Conservation (phyloP, 2,329 filamentous ascomycete genomes). For the Mycosphaerella arachidis region DNA sequence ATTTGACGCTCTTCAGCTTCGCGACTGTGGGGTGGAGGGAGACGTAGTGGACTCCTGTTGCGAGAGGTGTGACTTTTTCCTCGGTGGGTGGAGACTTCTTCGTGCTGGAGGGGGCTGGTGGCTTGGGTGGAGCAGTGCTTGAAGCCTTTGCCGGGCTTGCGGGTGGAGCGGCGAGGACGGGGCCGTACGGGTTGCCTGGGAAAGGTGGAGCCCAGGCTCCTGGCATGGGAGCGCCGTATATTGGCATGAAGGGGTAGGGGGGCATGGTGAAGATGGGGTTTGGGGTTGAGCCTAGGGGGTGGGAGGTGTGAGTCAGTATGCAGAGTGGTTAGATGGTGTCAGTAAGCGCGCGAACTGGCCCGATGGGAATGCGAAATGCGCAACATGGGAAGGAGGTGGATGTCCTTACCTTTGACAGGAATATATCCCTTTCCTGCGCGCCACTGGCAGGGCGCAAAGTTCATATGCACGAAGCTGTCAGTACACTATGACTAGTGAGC, state of each 20-base stretch:
- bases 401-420: conserved; percentile 12
- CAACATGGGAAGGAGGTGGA: too few relatives aligned
- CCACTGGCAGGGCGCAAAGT: conserved; percentile 26
- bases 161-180: neutral
- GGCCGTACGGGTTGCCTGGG: neutral
- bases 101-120: conserved; percentile 2
- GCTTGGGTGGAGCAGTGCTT: neutral
- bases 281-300: neutral
- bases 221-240: neutral
- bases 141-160: neutral
- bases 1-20: neutral
- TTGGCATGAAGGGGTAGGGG: neutral
- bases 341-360: too few relatives aligned
- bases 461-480: conserved; percentile 13
- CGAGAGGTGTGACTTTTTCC: neutral
- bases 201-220: neutral
- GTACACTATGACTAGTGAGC: neutral
- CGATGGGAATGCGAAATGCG: too few relatives aligned
- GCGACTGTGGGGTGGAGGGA: neutral
- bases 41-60: neutral
- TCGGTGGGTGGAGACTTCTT: neutral
- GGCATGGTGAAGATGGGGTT: conserved; percentile 1
- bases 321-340: too few relatives aligned
- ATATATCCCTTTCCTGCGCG: conserved; percentile 22
- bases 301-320: neutral